phyloP scores from a whole-genome alignment of 2,329 filamentous ascomycete genomes.

The Monosporascus sp. region DNA sequence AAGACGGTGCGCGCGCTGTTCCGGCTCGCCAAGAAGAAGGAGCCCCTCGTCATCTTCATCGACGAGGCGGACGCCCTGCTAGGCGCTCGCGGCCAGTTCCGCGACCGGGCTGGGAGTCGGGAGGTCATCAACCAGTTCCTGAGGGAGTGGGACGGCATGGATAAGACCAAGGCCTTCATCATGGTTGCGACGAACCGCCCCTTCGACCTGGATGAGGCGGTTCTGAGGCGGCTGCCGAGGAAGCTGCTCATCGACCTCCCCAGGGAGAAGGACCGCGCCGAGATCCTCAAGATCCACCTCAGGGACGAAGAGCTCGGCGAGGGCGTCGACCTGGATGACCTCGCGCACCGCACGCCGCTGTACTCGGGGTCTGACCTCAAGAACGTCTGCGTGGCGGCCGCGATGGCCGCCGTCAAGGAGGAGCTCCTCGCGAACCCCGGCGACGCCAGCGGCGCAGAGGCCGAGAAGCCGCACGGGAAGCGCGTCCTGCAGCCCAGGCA shows the following conservation, averaged over 20 bases:
- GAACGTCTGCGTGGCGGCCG: constrained; percentile 74
- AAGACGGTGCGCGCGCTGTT: constrained; percentile 95
- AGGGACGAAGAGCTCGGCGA: constrained; percentile 59
- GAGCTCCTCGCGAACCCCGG: constrained; percentile 43
- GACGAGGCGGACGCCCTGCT: constrained; percentile 95
- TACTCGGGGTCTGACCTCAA: constrained; percentile 84
- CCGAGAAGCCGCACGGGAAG: constrained; percentile 61
- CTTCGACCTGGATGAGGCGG: constrained; percentile 87
- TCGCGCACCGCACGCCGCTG: constrained; percentile 65
- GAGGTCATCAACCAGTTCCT: constrained; percentile 97
- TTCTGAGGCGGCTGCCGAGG: constrained; percentile 69
- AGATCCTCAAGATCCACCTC: constrained; percentile 68
- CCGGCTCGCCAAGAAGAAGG: constrained; percentile 81
- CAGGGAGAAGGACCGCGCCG: constrained; percentile 57
- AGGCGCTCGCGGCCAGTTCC: constrained; percentile 63
- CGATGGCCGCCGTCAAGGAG: constrained; percentile 73
- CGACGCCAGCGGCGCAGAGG: constrained; percentile 26
- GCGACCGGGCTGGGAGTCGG: constrained; percentile 66
- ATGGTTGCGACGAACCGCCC: constrained; percentile 97
- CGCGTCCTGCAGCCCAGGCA: constrained; percentile 63
- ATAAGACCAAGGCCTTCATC: constrained; percentile 79
- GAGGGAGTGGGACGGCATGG: constrained; percentile 92
- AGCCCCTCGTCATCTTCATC: constrained; percentile 91
- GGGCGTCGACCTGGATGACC: constrained; percentile 53
- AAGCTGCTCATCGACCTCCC: constrained; percentile 71